These are phyloP conservation scores for Saturnispora kantuleensis DNA, from an alignment of 805 yeast species.

Conservation along the genomic window DNA sequence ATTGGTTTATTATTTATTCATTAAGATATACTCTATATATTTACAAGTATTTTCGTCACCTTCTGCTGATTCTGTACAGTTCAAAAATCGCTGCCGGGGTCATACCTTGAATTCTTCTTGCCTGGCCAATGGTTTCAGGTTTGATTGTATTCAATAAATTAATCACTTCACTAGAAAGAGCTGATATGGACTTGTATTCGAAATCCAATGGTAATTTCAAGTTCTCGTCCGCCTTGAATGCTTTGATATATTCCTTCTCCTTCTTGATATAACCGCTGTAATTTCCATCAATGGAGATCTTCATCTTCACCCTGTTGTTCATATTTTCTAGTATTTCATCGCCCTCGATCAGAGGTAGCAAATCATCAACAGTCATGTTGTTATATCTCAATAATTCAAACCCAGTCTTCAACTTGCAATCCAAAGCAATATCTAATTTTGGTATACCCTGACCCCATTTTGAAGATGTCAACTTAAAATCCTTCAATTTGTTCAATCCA, in stretches of 20 bases:
- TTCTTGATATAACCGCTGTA: slow-evolving; percentile 73
- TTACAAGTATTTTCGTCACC: neutral
- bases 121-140: slow-evolving; percentile 91
- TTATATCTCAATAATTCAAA: slow-evolving; percentile 62
- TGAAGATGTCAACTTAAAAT: slow-evolving; percentile 39
- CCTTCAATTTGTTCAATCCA: slow-evolving; percentile 36
- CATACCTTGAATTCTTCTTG: slow-evolving; percentile 86
- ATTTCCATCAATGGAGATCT: slow-evolving; percentile 68
- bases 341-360: slow-evolving; percentile 29
- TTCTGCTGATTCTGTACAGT: slow-evolving; percentile 45
- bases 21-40: slow-evolving; percentile 9
- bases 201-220: slow-evolving; percentile 58
- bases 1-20: neutral
- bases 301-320: slow-evolving; percentile 40
- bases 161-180: slow-evolving; percentile 71
- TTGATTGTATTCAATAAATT: slow-evolving; percentile 58
- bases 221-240: slow-evolving; percentile 77
- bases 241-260: slow-evolving; percentile 60
- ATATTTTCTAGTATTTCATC: slow-evolving; percentile 19
- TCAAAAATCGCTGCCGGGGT: slow-evolving; percentile 90
- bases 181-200: slow-evolving; percentile 48
- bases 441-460: slow-evolving; percentile 52
- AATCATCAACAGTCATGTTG: slow-evolving; percentile 26
- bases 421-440: slow-evolving; percentile 41
- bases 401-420: slow-evolving; percentile 47